A percentile compares a stretch with the other conserved stretches of the same genome.
Conservation (phyloP, 345 rosid species). For the Rhodamnia argentea region DNA sequence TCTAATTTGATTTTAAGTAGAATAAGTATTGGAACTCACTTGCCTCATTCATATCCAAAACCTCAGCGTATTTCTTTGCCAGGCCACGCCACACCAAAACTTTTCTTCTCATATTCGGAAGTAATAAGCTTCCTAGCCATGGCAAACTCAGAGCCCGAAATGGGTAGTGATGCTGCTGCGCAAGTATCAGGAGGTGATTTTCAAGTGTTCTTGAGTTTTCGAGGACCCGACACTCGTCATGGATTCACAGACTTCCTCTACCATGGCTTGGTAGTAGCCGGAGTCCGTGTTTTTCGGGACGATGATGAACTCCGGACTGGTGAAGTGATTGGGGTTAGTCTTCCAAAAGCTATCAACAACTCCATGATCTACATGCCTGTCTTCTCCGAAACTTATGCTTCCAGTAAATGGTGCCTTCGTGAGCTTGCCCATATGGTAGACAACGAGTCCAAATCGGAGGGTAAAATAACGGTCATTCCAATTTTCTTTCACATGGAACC, state of each 20-base stretch:
- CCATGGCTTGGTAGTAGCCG: accelerated
- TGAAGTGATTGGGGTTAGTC: neutral
- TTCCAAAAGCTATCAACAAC: neutral
- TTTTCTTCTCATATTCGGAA: neutral
- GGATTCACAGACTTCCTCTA: neutral
- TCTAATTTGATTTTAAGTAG: too few species aligned
- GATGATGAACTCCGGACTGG: neutral
- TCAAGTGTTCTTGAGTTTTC: neutral
- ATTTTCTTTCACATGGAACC: neutral
- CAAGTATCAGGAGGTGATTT: accelerated
- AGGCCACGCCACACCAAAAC: neutral
- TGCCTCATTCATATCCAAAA: neutral
- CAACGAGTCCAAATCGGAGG: neutral
- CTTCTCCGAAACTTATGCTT: neutral
- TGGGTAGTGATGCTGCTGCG: neutral
- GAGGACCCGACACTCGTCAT: neutral
- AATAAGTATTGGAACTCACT: neutral
- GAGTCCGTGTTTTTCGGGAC: neutral
- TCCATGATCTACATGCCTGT: neutral
- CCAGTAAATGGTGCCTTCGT: neutral
- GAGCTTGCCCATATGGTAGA: neutral
- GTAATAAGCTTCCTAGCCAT: neutral
- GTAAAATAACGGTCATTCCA: neutral
- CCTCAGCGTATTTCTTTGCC: neutral
- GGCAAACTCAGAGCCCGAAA: neutral